A percentile compares a stretch with the other conserved stretches of the same genome.
These are phyloP conservation scores for Talaromyces funiculosus DNA, from an alignment of 2,329 filamentous ascomycete genomes.

Conservation along the genomic window DNA sequence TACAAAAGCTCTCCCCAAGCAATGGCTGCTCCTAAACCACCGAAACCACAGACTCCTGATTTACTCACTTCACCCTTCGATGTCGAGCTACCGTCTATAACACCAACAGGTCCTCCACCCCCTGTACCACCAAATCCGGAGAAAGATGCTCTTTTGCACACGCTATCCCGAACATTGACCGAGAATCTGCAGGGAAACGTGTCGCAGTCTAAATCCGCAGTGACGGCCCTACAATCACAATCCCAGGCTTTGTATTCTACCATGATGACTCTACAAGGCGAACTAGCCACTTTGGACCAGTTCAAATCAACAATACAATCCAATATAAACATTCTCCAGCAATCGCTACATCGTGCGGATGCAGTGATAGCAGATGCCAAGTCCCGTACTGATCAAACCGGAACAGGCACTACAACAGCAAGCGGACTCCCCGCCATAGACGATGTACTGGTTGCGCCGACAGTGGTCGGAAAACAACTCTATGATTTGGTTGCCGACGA, in stretches of 20 bases:
- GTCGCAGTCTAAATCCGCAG: slow-evolving; percentile 65
- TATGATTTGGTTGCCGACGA: slow-evolving; percentile 88
- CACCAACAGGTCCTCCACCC: slow-evolving; percentile 54
- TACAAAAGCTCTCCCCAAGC: background rate
- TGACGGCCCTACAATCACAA: slow-evolving; percentile 73
- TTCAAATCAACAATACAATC: slow-evolving; percentile 65
- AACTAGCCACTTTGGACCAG: slow-evolving; percentile 65
- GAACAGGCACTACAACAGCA: slow-evolving; percentile 6
- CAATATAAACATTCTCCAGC: slow-evolving; percentile 73
- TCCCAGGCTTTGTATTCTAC: slow-evolving; percentile 68
- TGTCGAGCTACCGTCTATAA: slow-evolving; percentile 48
- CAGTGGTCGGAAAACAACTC: slow-evolving; percentile 85
- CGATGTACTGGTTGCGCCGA: slow-evolving; percentile 86
- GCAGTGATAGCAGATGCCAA: slow-evolving; percentile 67
- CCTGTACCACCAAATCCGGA: slow-evolving; percentile 94
- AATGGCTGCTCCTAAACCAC: slow-evolving; percentile 13
- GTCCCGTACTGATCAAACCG: slow-evolving; percentile 40
- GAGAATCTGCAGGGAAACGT: slow-evolving; percentile 64
- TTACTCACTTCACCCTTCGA: slow-evolving; percentile 60
- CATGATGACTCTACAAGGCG: slow-evolving; percentile 63
- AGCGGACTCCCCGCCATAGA: slow-evolving; percentile 67
- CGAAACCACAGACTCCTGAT: slow-evolving; percentile 42
- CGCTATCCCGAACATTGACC: slow-evolving; percentile 66
- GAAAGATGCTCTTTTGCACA: slow-evolving; percentile 77
- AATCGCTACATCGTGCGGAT: slow-evolving; percentile 73